Conservation (phyloP, 2,329 filamentous ascomycete genomes). For the Aspergillus unguis region DNA sequence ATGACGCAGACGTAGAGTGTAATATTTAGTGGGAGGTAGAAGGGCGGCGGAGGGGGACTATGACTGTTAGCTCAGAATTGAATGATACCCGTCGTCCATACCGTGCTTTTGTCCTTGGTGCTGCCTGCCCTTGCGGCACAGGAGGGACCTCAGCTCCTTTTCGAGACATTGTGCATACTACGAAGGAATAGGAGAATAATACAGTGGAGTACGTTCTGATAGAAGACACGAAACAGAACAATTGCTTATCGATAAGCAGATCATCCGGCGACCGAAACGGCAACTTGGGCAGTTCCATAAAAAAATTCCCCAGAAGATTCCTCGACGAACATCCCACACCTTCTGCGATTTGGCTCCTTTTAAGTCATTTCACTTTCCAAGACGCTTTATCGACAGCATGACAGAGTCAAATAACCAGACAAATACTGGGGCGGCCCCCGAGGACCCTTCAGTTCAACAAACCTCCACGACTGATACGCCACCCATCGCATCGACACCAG, state of each 20-base stretch:
- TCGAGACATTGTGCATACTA: constrained; percentile 17
- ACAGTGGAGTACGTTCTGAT: background rate
- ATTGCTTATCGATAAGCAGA: constrained; percentile 27
- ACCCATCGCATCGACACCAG: constrained; percentile 29
- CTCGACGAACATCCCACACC: constrained; percentile 1
- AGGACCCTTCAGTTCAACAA: constrained; percentile 26
- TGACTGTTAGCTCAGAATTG: constrained; percentile 6
- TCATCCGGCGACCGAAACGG: constrained; percentile 26
- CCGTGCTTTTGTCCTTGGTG: constrained; percentile 27
- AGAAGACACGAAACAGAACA: constrained; percentile 12
- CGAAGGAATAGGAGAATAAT: background rate
- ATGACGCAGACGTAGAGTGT: constrained; percentile 78
- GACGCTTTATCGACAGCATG: constrained; percentile 22
- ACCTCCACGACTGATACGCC: constrained; percentile 29
- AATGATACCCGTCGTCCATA: constrained; percentile 13
- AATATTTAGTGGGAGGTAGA: constrained; percentile 66
- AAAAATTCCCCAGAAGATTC: constrained; percentile 20
- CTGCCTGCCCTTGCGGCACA: background rate
- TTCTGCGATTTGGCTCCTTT: background rate
- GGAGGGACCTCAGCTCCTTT: constrained; percentile 13
- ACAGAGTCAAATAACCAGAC: constrained; percentile 20
- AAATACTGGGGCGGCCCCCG: constrained; percentile 14
- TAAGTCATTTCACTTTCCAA: background rate
- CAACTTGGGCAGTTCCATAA: constrained; percentile 26
- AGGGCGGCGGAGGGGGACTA: constrained; percentile 44